Evolutionary conservation across 2,329 filamentous ascomycete species (phyloP).

Genomic region (Monilinia fructigena): DNA sequence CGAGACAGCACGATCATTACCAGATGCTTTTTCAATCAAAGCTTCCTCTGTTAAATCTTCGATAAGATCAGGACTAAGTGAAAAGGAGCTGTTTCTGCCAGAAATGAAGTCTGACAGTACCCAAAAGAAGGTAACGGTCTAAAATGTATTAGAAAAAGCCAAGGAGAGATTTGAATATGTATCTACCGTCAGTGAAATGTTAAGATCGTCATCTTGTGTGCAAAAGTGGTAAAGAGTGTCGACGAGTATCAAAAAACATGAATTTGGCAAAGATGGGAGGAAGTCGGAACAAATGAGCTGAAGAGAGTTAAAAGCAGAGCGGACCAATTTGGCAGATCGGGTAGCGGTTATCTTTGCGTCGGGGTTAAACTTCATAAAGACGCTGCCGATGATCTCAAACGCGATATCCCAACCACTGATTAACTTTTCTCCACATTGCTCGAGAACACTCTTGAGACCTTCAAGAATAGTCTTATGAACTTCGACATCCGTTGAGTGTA

Average conservation of each 20-base stretch:
- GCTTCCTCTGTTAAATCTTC: slow-evolving; percentile 55
- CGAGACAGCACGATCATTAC: slow-evolving; percentile 58
- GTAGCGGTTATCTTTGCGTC: slow-evolving; percentile 43
- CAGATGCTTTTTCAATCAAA: slow-evolving; percentile 57
- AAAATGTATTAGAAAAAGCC: slow-evolving; percentile 24
- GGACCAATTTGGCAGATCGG: slow-evolving; percentile 71
- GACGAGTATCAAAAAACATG: slow-evolving; percentile 73
- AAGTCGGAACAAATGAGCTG: slow-evolving; percentile 97
- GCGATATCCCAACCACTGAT: slow-evolving; percentile 81
- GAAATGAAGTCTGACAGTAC: slow-evolving; percentile 86
- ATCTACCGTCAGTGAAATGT: slow-evolving; percentile 84
- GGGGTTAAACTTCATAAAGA: slow-evolving; percentile 55
- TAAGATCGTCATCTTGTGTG: slow-evolving; percentile 85
- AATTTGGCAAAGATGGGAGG: slow-evolving; percentile 67
- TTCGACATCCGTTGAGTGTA: slow-evolving; percentile 66
- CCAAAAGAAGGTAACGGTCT: slow-evolving; percentile 95
- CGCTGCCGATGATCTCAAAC: slow-evolving; percentile 80
- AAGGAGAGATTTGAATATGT: not conserved
- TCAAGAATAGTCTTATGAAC: slow-evolving; percentile 80
- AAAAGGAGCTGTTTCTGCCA: slow-evolving; percentile 55
- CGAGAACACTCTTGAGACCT: slow-evolving; percentile 76
- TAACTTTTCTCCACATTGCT: slow-evolving; percentile 83
- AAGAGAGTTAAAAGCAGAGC: slow-evolving; percentile 83
- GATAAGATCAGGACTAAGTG: slow-evolving; percentile 57
- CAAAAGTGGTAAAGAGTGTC: slow-evolving; percentile 89